Evolutionary conservation across 768 basidiomycete species (phyloP), one percentile per base, ranked within the genome.

Genomic region (Pulveroboletus frians): DNA sequence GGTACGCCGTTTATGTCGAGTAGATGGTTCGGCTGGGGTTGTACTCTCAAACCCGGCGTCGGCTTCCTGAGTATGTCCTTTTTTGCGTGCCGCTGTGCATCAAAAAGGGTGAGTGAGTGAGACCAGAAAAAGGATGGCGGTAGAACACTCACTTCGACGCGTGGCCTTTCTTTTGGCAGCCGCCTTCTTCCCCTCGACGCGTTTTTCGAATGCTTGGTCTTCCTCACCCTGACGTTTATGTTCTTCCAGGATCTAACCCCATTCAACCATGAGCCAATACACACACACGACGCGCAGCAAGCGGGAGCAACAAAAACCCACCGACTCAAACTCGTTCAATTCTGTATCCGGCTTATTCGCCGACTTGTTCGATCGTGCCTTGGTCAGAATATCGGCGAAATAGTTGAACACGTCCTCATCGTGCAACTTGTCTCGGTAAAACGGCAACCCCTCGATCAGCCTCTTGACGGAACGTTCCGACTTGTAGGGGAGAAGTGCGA

Each of bases 381-480:
- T 99, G 43, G 70, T 70, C n/a, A 99, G 76, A 50, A 98, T 97
- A 63, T 98, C 94, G 23, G 76, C 77, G 68, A 99, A 97, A 39
- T 83, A 74, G 27, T 73, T 76, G 64, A 77, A 97, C 5, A 99
- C 95, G 1, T 68, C 73, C 36, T 81, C 75, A 53, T 98, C 94
- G 69, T 95, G 90, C 35, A 99, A 71, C 69, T 99, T 99, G 73
- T 98, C 96, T 45, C 92, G 85, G 61, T 99, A 99, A 70, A 84
- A 88, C 39, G 85, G 90, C 21, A 99, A 67, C 1, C 82, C 93
- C 55, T 98, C 95, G 58, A 92, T 88, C 51, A 98, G 80, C 66
- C 94, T 96, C 79, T 96, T 97, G 59, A 97, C 82, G 0, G 93
- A 95, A 29, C 88, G 80, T 57, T 99, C 96, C 1, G 92, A 94